A percentile compares a stretch with the other conserved stretches of the same genome.
Conservation (phyloP, 164 flowering plant genomes). For the Stephania japonica region DNA sequence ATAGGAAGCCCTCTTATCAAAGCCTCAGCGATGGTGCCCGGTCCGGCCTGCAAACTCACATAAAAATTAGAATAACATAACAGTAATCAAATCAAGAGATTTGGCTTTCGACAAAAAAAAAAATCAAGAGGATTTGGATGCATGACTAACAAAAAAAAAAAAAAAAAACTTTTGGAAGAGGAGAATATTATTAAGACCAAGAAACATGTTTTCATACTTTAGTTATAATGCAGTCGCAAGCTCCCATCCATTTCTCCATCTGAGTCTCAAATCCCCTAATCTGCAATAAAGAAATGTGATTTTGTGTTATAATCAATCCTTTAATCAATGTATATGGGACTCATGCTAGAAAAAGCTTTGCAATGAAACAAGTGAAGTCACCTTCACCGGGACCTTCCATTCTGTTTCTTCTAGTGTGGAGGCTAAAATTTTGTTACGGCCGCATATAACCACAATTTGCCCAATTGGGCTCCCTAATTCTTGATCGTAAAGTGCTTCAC, state of each 20-base stretch:
- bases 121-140: no score
- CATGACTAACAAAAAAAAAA: neutral
- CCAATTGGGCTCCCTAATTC: conserved; percentile 61
- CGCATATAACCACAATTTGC: conserved; percentile 74
- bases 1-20: conserved; percentile 94
- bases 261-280: conserved; percentile 84
- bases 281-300: conserved; percentile 26
- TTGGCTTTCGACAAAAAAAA: neutral
- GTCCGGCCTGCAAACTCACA: conserved; percentile 66
- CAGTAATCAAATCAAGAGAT: neutral
- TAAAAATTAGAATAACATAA: neutral
- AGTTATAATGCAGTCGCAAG: conserved; percentile 96
- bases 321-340: neutral
- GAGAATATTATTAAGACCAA: conserved; percentile 4
- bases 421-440: conserved; percentile 64
- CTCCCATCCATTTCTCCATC: conserved; percentile 99
- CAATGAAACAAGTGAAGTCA: conserved; percentile 17
- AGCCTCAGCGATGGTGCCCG: conserved; percentile 97
- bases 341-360: neutral
- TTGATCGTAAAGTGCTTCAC: conserved; percentile 57
- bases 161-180: neutral
- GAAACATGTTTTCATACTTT: conserved; percentile 44
- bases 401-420: conserved; percentile 47
- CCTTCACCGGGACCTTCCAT: conserved; percentile 94
- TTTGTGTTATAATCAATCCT: neutral